A percentile compares a stretch with the other conserved stretches of the same genome.
These are phyloP conservation scores for Trichoderma simmonsii DNA, from an alignment of 2,329 filamentous ascomycete species.

Conservation along the genomic window DNA sequence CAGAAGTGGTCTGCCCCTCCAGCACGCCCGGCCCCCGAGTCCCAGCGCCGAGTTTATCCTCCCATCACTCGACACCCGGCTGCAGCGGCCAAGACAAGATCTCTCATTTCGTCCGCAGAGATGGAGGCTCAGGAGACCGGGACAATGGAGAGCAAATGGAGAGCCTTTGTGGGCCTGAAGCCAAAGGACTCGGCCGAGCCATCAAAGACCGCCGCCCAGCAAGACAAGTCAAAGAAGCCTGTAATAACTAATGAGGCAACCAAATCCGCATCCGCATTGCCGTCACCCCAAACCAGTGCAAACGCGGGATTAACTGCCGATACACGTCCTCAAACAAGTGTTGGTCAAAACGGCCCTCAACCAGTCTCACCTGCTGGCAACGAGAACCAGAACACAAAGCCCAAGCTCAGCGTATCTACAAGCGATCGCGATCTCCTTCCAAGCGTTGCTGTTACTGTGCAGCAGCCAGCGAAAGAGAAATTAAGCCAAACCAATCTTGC, in stretches of 20 bases:
- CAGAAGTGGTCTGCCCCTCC: conserved; percentile 29
- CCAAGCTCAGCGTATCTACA: conserved; percentile 1
- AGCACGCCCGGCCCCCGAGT: conserved; percentile 24
- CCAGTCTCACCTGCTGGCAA: not conserved
- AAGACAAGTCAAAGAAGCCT: not conserved
- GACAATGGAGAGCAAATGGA: conserved; percentile 33
- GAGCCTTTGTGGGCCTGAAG: conserved; percentile 28
- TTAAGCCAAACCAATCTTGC: not conserved
- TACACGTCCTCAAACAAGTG: not conserved
- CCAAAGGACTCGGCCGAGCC: conserved; percentile 6
- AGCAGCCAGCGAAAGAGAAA: not conserved
- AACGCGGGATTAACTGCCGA: not conserved
- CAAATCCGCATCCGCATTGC: not conserved
- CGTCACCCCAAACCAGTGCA: not conserved
- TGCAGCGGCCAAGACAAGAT: conserved; percentile 27
- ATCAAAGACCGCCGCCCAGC: conserved; percentile 7
- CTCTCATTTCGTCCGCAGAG: conserved; percentile 28
- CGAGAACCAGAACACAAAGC: not conserved
- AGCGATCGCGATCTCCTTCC: not conserved
- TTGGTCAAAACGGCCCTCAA: not conserved
- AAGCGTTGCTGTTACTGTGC: not conserved
- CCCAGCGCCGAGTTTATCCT: conserved; percentile 33
- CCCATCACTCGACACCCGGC: conserved; percentile 37
- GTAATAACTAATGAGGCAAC: not conserved
- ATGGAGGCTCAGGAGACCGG: conserved; percentile 31